Percentiles rank a stretch among this genome's conserved stretches.
Evolutionary conservation across 768 basidiomycete genomes (phyloP).

Genomic region (Pulveroboletus frians): DNA sequence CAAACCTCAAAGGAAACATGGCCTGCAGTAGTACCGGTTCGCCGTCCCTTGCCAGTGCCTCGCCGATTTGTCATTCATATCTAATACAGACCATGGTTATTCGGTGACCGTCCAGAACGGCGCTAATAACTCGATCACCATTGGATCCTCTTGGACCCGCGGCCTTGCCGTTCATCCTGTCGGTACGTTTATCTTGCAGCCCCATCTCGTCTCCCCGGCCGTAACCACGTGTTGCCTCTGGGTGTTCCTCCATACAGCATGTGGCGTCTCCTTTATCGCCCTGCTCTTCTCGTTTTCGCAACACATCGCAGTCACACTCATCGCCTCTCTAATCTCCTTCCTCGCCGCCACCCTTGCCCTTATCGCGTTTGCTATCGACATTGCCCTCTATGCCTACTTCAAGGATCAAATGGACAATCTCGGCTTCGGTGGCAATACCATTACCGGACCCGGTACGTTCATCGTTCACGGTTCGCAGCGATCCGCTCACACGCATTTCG

Average conservation of each 20-base stretch:
- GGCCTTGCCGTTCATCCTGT: slow-evolving; percentile 73
- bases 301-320: slow-evolving; percentile 41
- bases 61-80: not conserved
- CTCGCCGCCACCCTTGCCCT: slow-evolving; percentile 63
- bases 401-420: slow-evolving; percentile 55
- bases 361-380: slow-evolving; percentile 72
- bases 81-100: slow-evolving; percentile 50
- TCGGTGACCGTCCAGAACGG: slow-evolving; percentile 30
- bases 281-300: slow-evolving; percentile 57
- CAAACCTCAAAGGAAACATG: slow-evolving; percentile 34
- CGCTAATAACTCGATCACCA: slow-evolving; percentile 29
- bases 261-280: slow-evolving; percentile 58
- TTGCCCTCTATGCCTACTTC: slow-evolving; percentile 62
- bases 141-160: slow-evolving; percentile 61
- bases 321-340: slow-evolving; percentile 52
- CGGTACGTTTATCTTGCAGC: slow-evolving; percentile 40
- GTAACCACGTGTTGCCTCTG: slow-evolving; percentile 4
- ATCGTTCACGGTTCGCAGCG: not conserved
- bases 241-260: slow-evolving; percentile 27
- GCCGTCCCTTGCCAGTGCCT: slow-evolving; percentile 1
- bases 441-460: slow-evolving; percentile 57
- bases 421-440: slow-evolving; percentile 38
- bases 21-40: slow-evolving; percentile 45
- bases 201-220: not conserved
- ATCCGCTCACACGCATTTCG: not conserved